phyloP scores from a whole-genome alignment of 2,329 filamentous ascomycete genomes.

The Amauroascus niger region DNA sequence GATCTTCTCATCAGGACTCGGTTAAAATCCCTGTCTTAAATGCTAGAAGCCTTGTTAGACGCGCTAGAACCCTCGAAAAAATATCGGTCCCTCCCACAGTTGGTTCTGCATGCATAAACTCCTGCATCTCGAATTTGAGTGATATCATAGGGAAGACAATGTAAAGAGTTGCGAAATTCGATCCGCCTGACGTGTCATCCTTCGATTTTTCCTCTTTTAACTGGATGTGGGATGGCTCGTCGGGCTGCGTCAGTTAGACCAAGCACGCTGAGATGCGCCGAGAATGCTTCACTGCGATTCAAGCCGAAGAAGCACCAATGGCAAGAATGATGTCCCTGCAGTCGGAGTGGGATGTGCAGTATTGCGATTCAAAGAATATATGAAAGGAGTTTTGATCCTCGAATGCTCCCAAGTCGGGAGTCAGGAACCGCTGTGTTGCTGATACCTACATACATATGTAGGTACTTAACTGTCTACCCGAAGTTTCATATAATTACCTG shows the following conservation, averaged over 20 bases:
- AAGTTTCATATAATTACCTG: background rate
- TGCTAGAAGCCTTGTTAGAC: background rate
- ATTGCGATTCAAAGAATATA: background rate
- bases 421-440: too few species aligned
- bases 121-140: constrained; percentile 2
- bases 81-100: background rate
- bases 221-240: background rate
- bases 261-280: background rate
- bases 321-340: constrained; percentile 3
- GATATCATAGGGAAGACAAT: constrained; percentile 5
- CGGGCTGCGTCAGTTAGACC: background rate
- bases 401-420: background rate
- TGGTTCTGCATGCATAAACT: background rate
- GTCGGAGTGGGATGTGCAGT: background rate
- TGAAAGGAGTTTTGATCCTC: background rate
- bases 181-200: constrained; percentile 11
- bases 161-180: background rate
- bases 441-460: too few species aligned
- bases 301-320: background rate
- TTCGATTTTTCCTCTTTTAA: background rate
- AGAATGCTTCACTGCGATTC: background rate
- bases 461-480: too few species aligned
- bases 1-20: background rate
- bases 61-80: constrained; percentile 7
- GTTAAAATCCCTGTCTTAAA: constrained; percentile 6